Conservation (phyloP, 1,284 basidiomycete genomes). For the Boletus semigastroideus region DNA sequence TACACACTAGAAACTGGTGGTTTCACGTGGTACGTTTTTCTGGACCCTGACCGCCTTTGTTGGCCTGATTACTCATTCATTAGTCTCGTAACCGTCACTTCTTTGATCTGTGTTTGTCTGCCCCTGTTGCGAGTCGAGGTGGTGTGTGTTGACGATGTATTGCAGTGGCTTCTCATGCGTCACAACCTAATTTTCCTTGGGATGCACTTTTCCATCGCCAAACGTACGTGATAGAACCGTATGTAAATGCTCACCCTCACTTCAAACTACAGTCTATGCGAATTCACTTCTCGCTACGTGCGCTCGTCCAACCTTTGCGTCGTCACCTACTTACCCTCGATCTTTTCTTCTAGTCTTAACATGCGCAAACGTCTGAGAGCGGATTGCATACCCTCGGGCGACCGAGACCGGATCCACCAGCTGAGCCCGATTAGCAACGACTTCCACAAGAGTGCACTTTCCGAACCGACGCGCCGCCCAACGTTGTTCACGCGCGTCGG, state of each 20-base stretch:
- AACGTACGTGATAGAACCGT: constrained; percentile 33
- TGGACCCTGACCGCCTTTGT: constrained; percentile 11
- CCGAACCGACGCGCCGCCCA: constrained; percentile 11
- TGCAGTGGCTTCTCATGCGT: constrained; percentile 49
- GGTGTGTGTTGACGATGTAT: background rate
- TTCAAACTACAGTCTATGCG: constrained; percentile 23
- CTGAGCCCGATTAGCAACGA: constrained; percentile 11
- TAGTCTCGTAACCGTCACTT: constrained; percentile 33
- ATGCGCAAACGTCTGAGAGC: constrained; percentile 32
- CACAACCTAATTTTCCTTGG: constrained; percentile 48
- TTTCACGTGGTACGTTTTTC: constrained; percentile 41
- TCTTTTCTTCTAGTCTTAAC: constrained; percentile 21
- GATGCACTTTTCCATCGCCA: constrained; percentile 52
- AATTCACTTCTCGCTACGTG: constrained; percentile 36
- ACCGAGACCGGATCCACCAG: constrained; percentile 23
- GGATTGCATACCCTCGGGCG: constrained; percentile 29
- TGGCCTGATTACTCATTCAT: constrained; percentile 12
- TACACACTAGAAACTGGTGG: constrained; percentile 56
- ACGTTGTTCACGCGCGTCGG: background rate
- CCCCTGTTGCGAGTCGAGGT: background rate
- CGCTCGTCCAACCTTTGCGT: background rate
- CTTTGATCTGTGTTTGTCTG: constrained; percentile 45
- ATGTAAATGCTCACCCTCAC: background rate
- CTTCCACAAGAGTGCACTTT: constrained; percentile 18
- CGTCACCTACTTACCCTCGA: background rate